A percentile compares a stretch with the other conserved stretches of the same genome.
phyloP scores from a whole-genome alignment of 73 alveolate species.

The Paramecium sonneborni region DNA sequence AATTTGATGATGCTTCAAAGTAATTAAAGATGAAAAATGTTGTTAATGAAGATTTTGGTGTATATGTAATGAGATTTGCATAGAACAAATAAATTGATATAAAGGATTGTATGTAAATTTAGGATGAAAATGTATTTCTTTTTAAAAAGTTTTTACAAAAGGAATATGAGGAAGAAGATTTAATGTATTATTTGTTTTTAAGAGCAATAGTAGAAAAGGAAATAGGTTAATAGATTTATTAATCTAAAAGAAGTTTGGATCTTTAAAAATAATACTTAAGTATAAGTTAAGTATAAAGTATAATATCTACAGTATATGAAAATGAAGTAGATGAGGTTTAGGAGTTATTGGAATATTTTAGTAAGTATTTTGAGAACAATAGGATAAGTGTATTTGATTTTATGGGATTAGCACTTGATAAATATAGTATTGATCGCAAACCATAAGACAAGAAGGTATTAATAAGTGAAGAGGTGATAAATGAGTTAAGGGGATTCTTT shows the following conservation, averaged over 20 bases:
- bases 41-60: slow-evolving; percentile 8
- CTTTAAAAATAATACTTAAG: neutral
- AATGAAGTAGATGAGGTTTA: neutral
- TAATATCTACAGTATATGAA: neutral
- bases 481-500: neutral
- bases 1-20: slow-evolving; percentile 26
- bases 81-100: neutral
- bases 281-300: neutral
- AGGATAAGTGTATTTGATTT: slow-evolving; percentile 40
- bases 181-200: slow-evolving; percentile 33
- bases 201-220: slow-evolving; percentile 48
- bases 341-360: neutral
- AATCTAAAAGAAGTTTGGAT: neutral
- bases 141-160: neutral
- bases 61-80: slow-evolving; percentile 1
- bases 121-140: slow-evolving; percentile 2
- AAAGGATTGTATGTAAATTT: slow-evolving; percentile 4
- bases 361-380: neutral
- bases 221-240: slow-evolving; percentile 22
- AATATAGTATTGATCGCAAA: neutral
- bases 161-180: slow-evolving; percentile 50
- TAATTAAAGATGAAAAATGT: neutral
- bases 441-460: neutral
- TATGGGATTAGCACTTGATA: neutral
- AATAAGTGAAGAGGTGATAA: neutral